Evolutionary conservation across 805 yeast genomes (phyloP), one percentile per base, ranked within the genome.

Genomic region (Pichia ethanolica): DNA sequence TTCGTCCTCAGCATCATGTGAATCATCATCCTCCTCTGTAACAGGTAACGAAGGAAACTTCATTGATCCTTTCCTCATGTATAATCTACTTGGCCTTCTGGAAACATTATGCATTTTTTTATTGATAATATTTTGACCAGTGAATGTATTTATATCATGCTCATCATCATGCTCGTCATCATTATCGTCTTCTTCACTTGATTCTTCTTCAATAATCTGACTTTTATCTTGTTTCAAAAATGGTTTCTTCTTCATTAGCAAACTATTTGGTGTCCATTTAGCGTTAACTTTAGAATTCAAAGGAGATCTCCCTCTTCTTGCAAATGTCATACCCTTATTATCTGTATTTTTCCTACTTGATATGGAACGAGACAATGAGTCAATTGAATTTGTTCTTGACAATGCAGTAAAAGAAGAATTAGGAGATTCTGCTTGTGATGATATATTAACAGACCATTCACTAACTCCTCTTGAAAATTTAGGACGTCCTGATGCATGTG

Each of bases 191-290:
- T 40, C 35, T 27, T 36, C 43, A 37, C 46, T 46, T 12, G 39
- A 26, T 39, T 49, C 52, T 33, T 48, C 53, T 28, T 52, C 53
- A 27, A 67, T 67, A 49, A 81, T 70, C 56, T 78, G 79, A 66
- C 77, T 80, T 60, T 84, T 82, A 34, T 78, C 78, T 63, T 7
- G 77, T 64, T 56, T 62, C 62, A 28, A 74, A 68, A 48, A 71
- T 74, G 28, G 73, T 46, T 44, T 55, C 42, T 37, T 51, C 49
- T 25, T 44, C 38, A 33, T 49, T 48, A 14, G 48, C 40, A 28
- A 49, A 32, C 35, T 46, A 30, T 49, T 50, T 36, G 61, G 57
- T 32, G 53, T 50, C 69, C 69, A 65, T 33, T 59, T 61, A 5
- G 69, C 52, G 42, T 60, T 64, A 45, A 61, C 40, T 39, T 57